phyloP scores from a whole-genome alignment of 495 filamentous ascomycete species.

The Podospora australis region DNA sequence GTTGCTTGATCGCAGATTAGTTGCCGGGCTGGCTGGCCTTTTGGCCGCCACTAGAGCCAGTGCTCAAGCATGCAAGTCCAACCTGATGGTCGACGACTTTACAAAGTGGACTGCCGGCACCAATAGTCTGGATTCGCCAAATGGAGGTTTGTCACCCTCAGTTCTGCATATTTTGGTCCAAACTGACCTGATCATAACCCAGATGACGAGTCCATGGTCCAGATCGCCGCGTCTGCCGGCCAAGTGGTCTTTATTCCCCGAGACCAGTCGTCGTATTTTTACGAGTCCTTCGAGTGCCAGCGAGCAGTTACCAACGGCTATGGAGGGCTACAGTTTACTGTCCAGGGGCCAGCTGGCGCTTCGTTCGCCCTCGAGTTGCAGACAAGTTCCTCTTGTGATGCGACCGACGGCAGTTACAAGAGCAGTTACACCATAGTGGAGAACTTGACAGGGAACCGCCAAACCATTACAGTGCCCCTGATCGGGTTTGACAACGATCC shows the following conservation, averaged over 20 bases:
- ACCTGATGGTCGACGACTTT: conserved; percentile 54
- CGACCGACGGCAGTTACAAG: conserved; percentile 29
- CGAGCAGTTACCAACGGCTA: conserved; percentile 41
- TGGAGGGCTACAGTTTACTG: conserved; percentile 46
- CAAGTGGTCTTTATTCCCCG: conserved; percentile 49
- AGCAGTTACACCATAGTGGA: conserved; percentile 41
- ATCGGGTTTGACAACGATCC: conserved; percentile 42
- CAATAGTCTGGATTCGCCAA: conserved; percentile 43
- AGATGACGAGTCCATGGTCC: conserved; percentile 53
- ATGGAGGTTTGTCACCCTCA: conserved; percentile 32
- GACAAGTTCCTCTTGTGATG: conserved; percentile 37
- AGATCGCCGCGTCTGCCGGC: conserved; percentile 39
- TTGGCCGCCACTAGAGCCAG: conserved; percentile 15
- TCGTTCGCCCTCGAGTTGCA: conserved; percentile 50
- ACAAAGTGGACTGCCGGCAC: conserved; percentile 42
- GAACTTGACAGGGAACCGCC: conserved; percentile 44
- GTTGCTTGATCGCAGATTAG: conserved; percentile 19
- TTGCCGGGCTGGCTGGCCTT: conserved; percentile 22
- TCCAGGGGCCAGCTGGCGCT: conserved; percentile 47
- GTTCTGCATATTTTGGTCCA: background rate
- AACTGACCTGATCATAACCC: conserved; percentile 5
- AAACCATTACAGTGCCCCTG: conserved; percentile 50
- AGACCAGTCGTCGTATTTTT: conserved; percentile 47
- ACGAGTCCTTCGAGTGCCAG: conserved; percentile 49
- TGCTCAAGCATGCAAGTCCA: conserved; percentile 40